Evolutionary conservation across 1,284 basidiomycete genomes (phyloP).

Genomic region (Vanrija sp.): DNA sequence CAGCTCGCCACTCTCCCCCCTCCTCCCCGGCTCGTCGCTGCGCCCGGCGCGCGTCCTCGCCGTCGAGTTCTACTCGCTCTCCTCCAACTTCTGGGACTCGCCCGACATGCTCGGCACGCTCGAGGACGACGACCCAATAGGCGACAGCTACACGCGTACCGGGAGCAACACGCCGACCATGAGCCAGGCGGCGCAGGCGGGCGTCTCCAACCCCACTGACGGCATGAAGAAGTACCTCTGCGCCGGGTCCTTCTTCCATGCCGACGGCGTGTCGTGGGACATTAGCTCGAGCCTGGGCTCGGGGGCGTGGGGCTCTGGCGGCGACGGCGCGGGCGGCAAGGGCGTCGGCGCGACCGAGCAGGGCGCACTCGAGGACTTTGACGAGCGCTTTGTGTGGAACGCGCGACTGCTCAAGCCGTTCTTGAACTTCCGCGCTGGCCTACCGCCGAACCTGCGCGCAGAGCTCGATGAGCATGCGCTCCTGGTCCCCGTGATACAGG

Average conservation of each 20-base stretch:
- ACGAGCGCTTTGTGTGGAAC: constrained; percentile 64
- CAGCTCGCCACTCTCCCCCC: constrained; percentile 32
- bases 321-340: constrained; percentile 11
- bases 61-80: constrained; percentile 52
- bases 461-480: constrained; percentile 46
- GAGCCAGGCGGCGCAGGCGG: constrained; percentile 47
- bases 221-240: constrained; percentile 88
- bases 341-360: constrained; percentile 16
- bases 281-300: constrained; percentile 70
- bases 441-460: constrained; percentile 48
- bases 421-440: constrained; percentile 36
- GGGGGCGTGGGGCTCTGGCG: constrained; percentile 49
- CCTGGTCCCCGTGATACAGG: constrained; percentile 81
- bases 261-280: constrained; percentile 77
- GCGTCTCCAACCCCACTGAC: constrained; percentile 80
- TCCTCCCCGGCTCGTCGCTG: constrained; percentile 34
- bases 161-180: neutral
- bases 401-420: constrained; percentile 40
- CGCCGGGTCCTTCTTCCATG: constrained; percentile 90
- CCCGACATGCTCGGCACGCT: constrained; percentile 23
- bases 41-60: constrained; percentile 48
- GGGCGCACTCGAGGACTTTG: constrained; percentile 61
- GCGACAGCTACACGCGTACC: constrained; percentile 7
- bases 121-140: constrained; percentile 20
- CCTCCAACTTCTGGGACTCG: constrained; percentile 49